A percentile compares a stretch with the other conserved stretches of the same genome.
phyloP scores from a whole-genome alignment of 1,284 basidiomycete species.

The Filobasidium uniguttulatum region DNA sequence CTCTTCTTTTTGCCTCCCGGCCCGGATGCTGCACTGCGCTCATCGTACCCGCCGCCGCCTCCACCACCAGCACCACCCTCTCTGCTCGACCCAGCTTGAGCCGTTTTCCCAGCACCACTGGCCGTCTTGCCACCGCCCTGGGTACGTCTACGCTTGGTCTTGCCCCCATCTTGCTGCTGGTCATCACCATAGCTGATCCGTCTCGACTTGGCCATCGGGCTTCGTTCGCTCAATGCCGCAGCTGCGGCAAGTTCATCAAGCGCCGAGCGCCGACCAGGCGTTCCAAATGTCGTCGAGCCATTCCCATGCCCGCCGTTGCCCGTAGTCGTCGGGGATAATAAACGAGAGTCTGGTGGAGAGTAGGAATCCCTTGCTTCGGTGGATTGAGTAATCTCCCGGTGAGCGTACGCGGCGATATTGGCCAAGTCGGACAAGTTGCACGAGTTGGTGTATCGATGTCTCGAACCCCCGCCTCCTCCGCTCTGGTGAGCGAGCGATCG shows the following conservation, averaged over 20 bases:
- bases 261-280: conserved; percentile 11
- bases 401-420: conserved; percentile 10
- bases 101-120: neutral
- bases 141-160: neutral
- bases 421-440: conserved; percentile 15
- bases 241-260: conserved; percentile 15
- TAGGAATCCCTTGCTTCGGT: conserved; percentile 8
- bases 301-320: no score
- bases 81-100: conserved; percentile 1
- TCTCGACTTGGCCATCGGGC: conserved; percentile 10
- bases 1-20: neutral
- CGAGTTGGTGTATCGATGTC: conserved; percentile 15
- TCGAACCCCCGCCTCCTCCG: conserved; percentile 1
- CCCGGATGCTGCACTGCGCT: neutral
- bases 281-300: conserved; percentile 1
- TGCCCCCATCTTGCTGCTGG: conserved; percentile 5
- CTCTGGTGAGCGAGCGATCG: conserved; percentile 1
- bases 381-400: conserved; percentile 9
- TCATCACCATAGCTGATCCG: neutral
- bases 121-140: no score
- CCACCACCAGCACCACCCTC: neutral
- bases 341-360: conserved; percentile 6
- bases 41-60: neutral
- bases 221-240: conserved; percentile 12
- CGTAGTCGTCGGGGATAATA: neutral